Conservation (phyloP, 129 eudicot species). For the Calendula officinalis region DNA sequence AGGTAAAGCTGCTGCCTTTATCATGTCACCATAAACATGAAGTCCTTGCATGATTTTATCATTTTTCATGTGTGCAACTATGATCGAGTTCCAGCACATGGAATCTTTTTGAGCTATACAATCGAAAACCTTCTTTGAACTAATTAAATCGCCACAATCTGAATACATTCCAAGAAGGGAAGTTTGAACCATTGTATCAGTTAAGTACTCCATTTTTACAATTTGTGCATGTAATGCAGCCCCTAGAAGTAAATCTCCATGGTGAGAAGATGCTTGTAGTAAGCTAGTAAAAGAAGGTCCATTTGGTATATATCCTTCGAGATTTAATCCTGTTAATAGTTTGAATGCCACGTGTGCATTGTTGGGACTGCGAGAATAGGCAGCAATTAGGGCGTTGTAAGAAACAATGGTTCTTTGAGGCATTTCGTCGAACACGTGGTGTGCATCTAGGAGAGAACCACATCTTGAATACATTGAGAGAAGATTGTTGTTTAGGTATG, state of each 20-base stretch:
- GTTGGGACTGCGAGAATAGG: slow-evolving; percentile 43
- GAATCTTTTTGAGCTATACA: slow-evolving; percentile 43
- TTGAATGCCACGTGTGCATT: slow-evolving; percentile 34
- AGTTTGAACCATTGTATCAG: slow-evolving; percentile 56
- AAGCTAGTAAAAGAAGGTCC: slow-evolving; percentile 59
- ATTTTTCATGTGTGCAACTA: slow-evolving; percentile 55
- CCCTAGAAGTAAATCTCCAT: slow-evolving; percentile 38
- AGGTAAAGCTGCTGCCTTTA: slow-evolving; percentile 30
- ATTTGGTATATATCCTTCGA: slow-evolving; percentile 42
- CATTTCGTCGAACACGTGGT: slow-evolving; percentile 60
- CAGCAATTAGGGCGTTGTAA: slow-evolving; percentile 60
- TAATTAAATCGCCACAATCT: slow-evolving; percentile 44
- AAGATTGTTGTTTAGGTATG: slow-evolving; percentile 61
- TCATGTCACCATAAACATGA: slow-evolving; percentile 43
- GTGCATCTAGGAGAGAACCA: slow-evolving; percentile 45
- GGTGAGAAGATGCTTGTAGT: slow-evolving; percentile 49
- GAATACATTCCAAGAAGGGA: slow-evolving; percentile 66
- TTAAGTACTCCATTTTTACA: slow-evolving; percentile 49
- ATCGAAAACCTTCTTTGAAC: slow-evolving; percentile 48
- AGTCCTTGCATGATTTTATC: slow-evolving; percentile 44
- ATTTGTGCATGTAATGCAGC: slow-evolving; percentile 47
- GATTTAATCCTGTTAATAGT: slow-evolving; percentile 31
- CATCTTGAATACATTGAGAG: slow-evolving; percentile 70
- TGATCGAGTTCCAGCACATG: slow-evolving; percentile 66
- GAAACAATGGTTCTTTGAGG: slow-evolving; percentile 62